These are phyloP conservation scores for Boechera stricta DNA, from an alignment of 345 rosid species.

Conservation along the genomic window DNA sequence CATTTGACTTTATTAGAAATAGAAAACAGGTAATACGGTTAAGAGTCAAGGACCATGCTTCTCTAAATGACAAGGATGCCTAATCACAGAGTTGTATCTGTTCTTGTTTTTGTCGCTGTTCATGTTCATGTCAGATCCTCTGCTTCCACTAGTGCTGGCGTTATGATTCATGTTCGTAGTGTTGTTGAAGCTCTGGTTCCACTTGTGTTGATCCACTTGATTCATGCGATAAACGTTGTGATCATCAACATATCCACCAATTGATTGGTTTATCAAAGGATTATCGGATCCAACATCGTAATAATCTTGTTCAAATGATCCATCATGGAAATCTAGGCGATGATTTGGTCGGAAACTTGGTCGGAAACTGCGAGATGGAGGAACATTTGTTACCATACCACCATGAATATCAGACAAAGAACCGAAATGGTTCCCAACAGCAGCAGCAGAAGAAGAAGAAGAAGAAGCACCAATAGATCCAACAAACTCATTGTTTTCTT, in stretches of 20 bases:
- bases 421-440: conserved; percentile 12
- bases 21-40: background rate
- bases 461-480: conserved; percentile 23
- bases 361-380: background rate
- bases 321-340: background rate
- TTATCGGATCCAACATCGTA: conserved; percentile 5
- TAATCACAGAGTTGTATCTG: background rate
- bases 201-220: conserved; percentile 10
- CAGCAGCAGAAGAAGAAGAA: conserved; percentile 18
- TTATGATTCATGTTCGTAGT: conserved; percentile 7
- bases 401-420: conserved; percentile 5
- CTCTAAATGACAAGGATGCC: conserved; percentile 3
- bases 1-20: background rate
- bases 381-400: background rate
- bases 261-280: conserved; percentile 31
- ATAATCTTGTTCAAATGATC: background rate
- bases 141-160: conserved; percentile 16
- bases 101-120: background rate
- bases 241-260: conserved; percentile 17
- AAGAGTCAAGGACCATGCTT: conserved; percentile 13
- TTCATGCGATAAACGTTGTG: background rate
- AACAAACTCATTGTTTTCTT: conserved; percentile 18
- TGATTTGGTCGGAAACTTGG: background rate
- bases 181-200: conserved; percentile 33
- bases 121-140: conserved; percentile 12